Evolutionary conservation across 2,329 filamentous ascomycete species (phyloP).

Genomic region (Exophiala oligosperma): DNA sequence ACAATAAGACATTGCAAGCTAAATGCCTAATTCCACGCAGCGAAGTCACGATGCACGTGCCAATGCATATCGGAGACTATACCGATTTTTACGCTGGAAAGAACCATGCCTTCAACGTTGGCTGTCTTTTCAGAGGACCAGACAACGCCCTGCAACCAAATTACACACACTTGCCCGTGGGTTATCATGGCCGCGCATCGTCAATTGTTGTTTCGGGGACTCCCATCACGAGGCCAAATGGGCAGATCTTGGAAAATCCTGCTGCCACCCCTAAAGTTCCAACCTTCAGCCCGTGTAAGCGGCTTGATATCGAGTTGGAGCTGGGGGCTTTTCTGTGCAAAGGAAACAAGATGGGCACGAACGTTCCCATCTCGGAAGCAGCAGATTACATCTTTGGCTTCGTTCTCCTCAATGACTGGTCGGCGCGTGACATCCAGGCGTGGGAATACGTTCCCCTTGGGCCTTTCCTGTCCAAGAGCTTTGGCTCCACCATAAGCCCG

Average conservation of each 20-base stretch:
- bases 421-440: constrained; percentile 75
- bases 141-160: constrained; percentile 75
- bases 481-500: constrained; percentile 72
- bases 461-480: constrained; percentile 83
- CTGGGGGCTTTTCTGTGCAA: constrained; percentile 72
- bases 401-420: constrained; percentile 87
- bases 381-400: constrained; percentile 74
- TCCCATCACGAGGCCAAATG: constrained; percentile 69
- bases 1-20: constrained; percentile 59
- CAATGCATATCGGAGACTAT: constrained; percentile 78
- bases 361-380: constrained; percentile 64
- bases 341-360: constrained; percentile 63
- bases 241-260: constrained; percentile 70
- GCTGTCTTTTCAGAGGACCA: constrained; percentile 66
- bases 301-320: constrained; percentile 78
- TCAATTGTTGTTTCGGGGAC: constrained; percentile 56
- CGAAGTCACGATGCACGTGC: constrained; percentile 66
- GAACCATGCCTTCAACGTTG: constrained; percentile 75
- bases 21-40: constrained; percentile 60
- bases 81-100: constrained; percentile 82
- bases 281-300: constrained; percentile 62
- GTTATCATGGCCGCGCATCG: constrained; percentile 71
- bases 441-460: constrained; percentile 85
- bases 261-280: constrained; percentile 62
- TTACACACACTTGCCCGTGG: constrained; percentile 78